Evolutionary conservation across 2,329 filamentous ascomycete species (phyloP), one percentile per base, ranked within the genome.

Genomic region (Beauveria caledonica): DNA sequence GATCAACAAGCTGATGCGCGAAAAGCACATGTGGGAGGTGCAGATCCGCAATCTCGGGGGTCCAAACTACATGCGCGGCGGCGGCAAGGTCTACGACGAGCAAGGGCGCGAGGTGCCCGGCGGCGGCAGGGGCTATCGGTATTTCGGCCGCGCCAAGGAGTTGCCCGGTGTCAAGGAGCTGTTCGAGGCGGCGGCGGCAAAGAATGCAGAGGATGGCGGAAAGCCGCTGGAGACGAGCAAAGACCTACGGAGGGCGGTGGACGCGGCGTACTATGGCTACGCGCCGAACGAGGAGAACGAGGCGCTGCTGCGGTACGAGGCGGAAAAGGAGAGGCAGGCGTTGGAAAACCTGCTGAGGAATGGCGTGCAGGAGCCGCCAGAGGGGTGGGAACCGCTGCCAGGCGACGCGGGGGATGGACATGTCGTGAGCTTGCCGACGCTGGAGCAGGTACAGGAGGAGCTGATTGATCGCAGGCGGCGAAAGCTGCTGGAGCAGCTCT

Each of bases 11-110:
- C 83, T 96, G 64, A 97, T 99, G 90, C 87, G 92, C 65, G 94
- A 99, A 79, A 99, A 99, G 76, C 92, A 95, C 82, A 92, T 96
- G 83, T 99, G 94, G 94, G 94, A 99, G 79, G 85, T 94, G 67
- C 92, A 97, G 76, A 97, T 99, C 67, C 84, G 92, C 62, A 95
- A 96, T 69, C 74, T 97, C 25, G 94, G 94, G n/a, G 94, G 94
- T 2, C 94, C 94, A 33, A 97, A 97, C 75, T 99, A 97, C 74
- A 96, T 94, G 88, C 82, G 92, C 33, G 84, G 84, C 5, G 83
- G 81, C 0, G 85, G 80, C 33, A 85, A 85, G 65, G 80, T 89
- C 53, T 90, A 89, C 72, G 88, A 91, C 70, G 88, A 90, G 68
- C 81, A 86, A 60, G 88, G 88, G 1, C 76, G 85, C 52, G 88